Evolutionary conservation across 2,329 filamentous ascomycete species (phyloP), one percentile per base, ranked within the genome.

Genomic region (Orbilia quercus): DNA sequence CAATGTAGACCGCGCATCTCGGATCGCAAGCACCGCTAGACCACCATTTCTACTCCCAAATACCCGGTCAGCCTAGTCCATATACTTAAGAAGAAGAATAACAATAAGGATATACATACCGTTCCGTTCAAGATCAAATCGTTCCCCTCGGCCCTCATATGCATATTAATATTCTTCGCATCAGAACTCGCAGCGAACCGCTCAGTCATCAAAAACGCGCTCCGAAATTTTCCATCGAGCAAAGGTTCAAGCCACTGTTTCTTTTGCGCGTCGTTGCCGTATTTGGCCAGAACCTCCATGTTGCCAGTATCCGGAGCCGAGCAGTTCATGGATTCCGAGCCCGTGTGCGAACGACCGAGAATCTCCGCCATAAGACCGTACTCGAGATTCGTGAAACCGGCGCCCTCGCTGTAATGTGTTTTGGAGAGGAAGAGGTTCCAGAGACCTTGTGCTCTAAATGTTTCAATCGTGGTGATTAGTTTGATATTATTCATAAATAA

Each of bases 381-480:
- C 82, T 99, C 95, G 75, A 99, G 84, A 82, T 98, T 99, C 72
- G 89, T 91, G 83, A 92, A 97, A 34, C 95, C 95, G 22, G 94
- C 92, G 0, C 92, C 96, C 83, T 97, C 91, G 81, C 90, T 91
- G 85, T 97, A 98, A 83, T 97, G 93, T 78, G 89, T 92, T 84
- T 91, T 94, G 76, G 95, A 91, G 77, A 99, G 82, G 85, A 99
- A 99, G 89, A 99, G 90, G 83, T 99, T 99, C 95, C 95, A 99
- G 48, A 99, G 85, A 0, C 94, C 95, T 23, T 96, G 86, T 77
- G 90, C 85, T 79, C 69, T 75, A 45, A n/a, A n/a, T 60, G 5
- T 31, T 31, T 48, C 12, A 5, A 25, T 1, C 36, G 22, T 58
- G 11, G 22, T 34, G 14, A 23, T 16, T n/a, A 7, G 38, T 7